Evolutionary conservation across 169 alveolate genomes (phyloP), one percentile per base, ranked within the genome.

Genomic region (Plasmodium berghei): DNA sequence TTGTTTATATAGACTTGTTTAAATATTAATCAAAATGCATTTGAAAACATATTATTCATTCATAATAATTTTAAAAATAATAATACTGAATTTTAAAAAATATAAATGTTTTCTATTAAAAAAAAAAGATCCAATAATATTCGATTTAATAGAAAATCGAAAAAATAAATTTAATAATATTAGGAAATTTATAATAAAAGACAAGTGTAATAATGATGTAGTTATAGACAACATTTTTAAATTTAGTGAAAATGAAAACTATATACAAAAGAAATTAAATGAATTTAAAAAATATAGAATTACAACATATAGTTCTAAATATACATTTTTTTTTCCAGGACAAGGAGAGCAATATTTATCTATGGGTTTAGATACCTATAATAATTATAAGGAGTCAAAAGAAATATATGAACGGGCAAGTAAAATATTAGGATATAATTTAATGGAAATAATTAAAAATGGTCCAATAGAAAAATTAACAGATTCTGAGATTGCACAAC

Each of bases 261-360:
- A 83, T 61, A 48, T 83, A 66, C 67, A 42, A 67, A 83, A 66
- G 63, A 55, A 67, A 66, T 48, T 83, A 66, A 58, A 83, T 40
- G 90, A 83, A 24, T 83, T 67, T 61, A 71, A 66, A 67, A 83
- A 83, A 83, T 83, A 83, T 83, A 66, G 83, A 67, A 54, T 83
- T 34, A 40, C 22, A 67, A 42, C 69, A 34, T 83, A 67, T 62
- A 83, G 90, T 49, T 85, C 87, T 6, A 52, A 90, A 63, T 42
- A 67, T 40, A 90, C 92, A 22, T 90, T 89, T 73, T 75, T 92
- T 62, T 92, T 92, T 59, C 95, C 95, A 34, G 95, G 95, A 26
- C 95, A 92, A 70, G 95, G 95, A n/a, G 93, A 92, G 74, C 95
- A 92, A 48, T 45, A 61, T 34, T 26, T 86, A 14, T 62, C 92